phyloP scores from a whole-genome alignment of 768 basidiomycete species.

The Boletus reticulatus region DNA sequence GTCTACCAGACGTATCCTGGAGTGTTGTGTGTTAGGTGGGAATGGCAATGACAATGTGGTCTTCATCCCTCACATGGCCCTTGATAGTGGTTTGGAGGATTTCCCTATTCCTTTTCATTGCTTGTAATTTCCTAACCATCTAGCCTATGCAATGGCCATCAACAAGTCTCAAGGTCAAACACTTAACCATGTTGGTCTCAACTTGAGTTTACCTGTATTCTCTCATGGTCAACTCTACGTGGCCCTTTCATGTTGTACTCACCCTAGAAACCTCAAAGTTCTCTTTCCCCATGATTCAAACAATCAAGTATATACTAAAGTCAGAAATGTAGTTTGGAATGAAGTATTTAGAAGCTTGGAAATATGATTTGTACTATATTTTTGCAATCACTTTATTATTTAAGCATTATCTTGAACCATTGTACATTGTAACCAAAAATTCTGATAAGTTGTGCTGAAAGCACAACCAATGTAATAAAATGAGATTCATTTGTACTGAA shows the following conservation, averaged over 20 bases:
- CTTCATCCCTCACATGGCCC: constrained; percentile 30
- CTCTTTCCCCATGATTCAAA: background rate
- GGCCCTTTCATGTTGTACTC: background rate
- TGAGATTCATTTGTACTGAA: too few relatives aligned
- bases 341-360: too few relatives aligned
- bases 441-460: too few relatives aligned
- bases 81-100: constrained; percentile 18
- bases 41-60: constrained; percentile 8
- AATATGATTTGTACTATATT: too few relatives aligned
- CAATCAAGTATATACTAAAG: too few relatives aligned
- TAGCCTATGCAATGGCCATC: constrained; percentile 39
- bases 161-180: constrained; percentile 41
- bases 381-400: too few relatives aligned
- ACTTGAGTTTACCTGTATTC: constrained; percentile 19
- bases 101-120: constrained; percentile 22
- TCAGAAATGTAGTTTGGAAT: too few relatives aligned
- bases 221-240: background rate
- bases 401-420: too few relatives aligned
- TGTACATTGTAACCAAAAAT: too few relatives aligned
- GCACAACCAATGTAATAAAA: too few relatives aligned
- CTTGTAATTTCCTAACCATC: constrained; percentile 31
- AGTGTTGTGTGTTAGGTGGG: too few relatives aligned
- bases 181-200: constrained; percentile 7
- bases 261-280: background rate
- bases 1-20: too few relatives aligned